Evolutionary conservation across 495 filamentous ascomycete genomes (phyloP).

Genomic region (Penicillium fimorum): DNA sequence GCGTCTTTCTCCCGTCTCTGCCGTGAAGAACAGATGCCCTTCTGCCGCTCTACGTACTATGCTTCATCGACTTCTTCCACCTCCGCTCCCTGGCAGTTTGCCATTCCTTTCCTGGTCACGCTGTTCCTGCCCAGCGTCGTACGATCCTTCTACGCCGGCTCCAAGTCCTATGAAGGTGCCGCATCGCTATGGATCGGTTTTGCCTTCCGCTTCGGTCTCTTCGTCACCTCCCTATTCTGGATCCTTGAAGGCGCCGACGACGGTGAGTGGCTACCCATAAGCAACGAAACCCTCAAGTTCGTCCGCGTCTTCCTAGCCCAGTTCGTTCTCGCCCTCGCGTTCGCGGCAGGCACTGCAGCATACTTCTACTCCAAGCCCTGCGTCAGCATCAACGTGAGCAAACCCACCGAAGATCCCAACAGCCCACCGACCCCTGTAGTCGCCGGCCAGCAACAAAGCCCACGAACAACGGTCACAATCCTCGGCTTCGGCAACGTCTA

Average conservation of each 20-base stretch:
- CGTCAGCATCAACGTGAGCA: constrained; percentile 55
- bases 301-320: constrained; percentile 74
- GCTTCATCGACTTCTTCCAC: constrained; percentile 87
- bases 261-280: constrained; percentile 70
- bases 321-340: constrained; percentile 65
- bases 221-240: constrained; percentile 83
- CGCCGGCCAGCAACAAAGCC: constrained; percentile 25
- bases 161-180: constrained; percentile 80
- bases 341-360: constrained; percentile 65
- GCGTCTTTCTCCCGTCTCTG: constrained; percentile 91
- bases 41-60: constrained; percentile 94
- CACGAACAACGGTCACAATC: constrained; percentile 65
- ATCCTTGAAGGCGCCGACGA: constrained; percentile 87
- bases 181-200: constrained; percentile 80
- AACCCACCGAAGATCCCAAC: constrained; percentile 25
- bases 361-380: constrained; percentile 76
- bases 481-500: constrained; percentile 90
- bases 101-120: constrained; percentile 72
- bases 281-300: constrained; percentile 66
- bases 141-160: constrained; percentile 70
- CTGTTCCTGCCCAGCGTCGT: constrained; percentile 75
- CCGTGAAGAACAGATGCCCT: constrained; percentile 97
- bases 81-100: constrained; percentile 86
- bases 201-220: constrained; percentile 71
- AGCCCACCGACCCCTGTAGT: constrained; percentile 38